A percentile compares a stretch with the other conserved stretches of the same genome.
These are phyloP conservation scores for Paramecium primaurelia DNA, from an alignment of 73 alveolate genomes.

Conservation along the genomic window DNA sequence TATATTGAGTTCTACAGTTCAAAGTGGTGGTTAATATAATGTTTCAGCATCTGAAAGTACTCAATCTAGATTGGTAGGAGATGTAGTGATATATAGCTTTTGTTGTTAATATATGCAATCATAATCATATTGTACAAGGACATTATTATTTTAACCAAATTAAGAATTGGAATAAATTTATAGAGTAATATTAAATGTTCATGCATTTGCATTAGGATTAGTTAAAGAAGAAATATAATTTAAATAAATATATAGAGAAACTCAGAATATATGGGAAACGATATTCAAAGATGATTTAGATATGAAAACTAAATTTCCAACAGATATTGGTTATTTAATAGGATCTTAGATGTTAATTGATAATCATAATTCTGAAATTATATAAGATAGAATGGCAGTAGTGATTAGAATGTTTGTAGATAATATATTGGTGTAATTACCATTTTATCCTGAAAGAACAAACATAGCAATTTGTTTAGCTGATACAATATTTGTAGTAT, in stretches of 20 bases:
- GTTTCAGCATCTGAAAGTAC: neutral
- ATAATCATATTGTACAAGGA: neutral
- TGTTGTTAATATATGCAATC: neutral
- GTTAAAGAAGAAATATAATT: neutral
- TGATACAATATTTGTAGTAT: neutral
- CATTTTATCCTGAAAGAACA: neutral
- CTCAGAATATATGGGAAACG: neutral
- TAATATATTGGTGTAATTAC: neutral
- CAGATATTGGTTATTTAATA: neutral
- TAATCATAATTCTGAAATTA: neutral
- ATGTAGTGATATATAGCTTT: neutral
- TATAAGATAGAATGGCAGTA: neutral
- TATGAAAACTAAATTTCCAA: neutral
- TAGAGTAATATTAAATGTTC: neutral
- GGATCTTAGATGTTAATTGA: neutral
- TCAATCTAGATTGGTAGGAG: neutral
- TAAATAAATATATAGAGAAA: neutral
- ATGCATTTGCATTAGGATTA: conserved; percentile 8
- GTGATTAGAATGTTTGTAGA: neutral
- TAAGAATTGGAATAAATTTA: neutral
- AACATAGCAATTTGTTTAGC: neutral
- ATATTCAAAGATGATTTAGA: neutral
- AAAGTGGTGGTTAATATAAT: conserved; percentile 40
- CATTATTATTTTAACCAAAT: conserved; percentile 6
- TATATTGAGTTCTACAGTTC: neutral